These are phyloP conservation scores for Fraxinus anomala DNA, from an alignment of 257 asterid genomes.

Conservation along the genomic window DNA sequence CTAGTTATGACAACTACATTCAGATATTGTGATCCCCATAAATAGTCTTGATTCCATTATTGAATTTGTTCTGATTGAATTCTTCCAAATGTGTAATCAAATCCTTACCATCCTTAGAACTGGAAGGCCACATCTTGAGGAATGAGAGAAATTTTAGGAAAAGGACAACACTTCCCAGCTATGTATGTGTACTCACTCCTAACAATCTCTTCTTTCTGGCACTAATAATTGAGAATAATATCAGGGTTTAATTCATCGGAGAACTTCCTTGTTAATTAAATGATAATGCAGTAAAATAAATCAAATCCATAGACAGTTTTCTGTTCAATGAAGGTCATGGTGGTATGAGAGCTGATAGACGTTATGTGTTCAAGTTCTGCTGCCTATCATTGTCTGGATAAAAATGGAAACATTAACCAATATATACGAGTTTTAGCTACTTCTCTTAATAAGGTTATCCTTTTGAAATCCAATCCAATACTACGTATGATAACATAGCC, in stretches of 20 bases:
- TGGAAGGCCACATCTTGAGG: conserved; percentile 55
- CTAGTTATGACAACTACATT: conserved; percentile 50
- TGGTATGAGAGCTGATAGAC: no score
- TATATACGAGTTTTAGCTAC: not conserved
- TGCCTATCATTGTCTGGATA: no score
- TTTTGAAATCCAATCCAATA: not conserved
- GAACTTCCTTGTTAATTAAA: not conserved
- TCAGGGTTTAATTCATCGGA: not conserved
- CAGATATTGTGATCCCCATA: conserved; percentile 48
- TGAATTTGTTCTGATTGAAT: conserved; percentile 36
- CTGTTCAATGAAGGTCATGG: no score
- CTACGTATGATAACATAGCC: not conserved
- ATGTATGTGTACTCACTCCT: conserved; percentile 34
- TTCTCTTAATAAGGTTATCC: not conserved
- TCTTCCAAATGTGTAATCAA: conserved; percentile 37
- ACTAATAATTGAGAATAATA: conserved; percentile 32
- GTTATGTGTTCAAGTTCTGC: no score
- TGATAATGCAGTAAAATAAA: not conserved
- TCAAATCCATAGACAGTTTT: not conserved
- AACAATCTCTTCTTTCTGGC: conserved; percentile 35
- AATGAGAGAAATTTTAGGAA: conserved; percentile 50
- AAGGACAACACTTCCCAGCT: conserved; percentile 57
- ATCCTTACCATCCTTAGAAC: conserved; percentile 44
- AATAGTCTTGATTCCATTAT: conserved; percentile 50
- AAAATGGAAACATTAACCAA: no score